These are phyloP conservation scores for Linnemannia exigua DNA, from an alignment of 192 early-diverging fungal genomes.

Conservation along the genomic window DNA sequence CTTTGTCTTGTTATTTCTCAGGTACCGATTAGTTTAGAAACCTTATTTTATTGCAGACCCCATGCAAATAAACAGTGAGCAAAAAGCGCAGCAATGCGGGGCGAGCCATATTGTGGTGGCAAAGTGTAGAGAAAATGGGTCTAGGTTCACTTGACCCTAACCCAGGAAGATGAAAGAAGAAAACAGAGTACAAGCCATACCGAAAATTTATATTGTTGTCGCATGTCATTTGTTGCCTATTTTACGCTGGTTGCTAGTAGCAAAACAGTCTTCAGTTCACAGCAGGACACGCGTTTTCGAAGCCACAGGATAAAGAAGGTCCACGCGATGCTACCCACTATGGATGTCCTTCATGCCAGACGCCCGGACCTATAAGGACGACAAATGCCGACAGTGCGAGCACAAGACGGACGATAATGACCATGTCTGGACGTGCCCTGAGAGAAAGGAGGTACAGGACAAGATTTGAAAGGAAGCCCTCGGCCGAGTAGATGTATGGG, in stretches of 20 bases:
- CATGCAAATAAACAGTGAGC: not conserved
- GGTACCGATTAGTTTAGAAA: too few species aligned
- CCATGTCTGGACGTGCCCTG: not conserved
- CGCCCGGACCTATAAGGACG: not conserved
- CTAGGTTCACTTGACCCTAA: not conserved
- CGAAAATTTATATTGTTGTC: slow-evolving; percentile 7
- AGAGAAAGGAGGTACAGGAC: not conserved
- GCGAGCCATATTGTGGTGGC: not conserved
- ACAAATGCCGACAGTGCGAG: not conserved
- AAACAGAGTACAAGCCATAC: not conserved
- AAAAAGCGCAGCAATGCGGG: not conserved
- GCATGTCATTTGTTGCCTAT: not conserved
- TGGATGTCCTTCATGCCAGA: not conserved
- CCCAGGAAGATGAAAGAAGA: not conserved
- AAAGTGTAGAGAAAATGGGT: not conserved
- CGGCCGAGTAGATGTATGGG: not conserved
- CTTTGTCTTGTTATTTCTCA: too few species aligned
- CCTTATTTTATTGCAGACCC: too few species aligned
- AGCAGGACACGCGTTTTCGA: not conserved
- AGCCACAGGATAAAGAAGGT: not conserved
- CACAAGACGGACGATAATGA: not conserved
- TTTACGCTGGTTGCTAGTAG: not conserved
- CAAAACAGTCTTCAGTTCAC: not conserved
- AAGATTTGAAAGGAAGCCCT: not conserved
- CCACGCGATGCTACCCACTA: not conserved